phyloP scores from a whole-genome alignment of 1,139 yeast species.

The Geotrichum restrictum region DNA sequence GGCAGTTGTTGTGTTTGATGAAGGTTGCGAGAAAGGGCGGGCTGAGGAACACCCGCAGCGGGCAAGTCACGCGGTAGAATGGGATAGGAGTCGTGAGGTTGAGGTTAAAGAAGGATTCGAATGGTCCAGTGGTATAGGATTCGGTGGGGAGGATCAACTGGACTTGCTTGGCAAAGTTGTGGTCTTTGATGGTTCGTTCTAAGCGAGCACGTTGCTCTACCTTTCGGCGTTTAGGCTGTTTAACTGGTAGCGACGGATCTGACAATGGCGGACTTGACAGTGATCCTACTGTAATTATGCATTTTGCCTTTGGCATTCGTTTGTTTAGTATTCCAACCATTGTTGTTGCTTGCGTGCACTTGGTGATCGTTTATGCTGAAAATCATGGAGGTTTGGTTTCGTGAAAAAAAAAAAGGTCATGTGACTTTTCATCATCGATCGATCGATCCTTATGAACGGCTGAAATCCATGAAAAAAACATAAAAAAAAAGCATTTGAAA shows the following conservation, averaged over 20 bases:
- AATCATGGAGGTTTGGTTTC: no score
- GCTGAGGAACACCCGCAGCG: constrained; percentile 13
- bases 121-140: background rate
- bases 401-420: background rate
- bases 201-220: background rate
- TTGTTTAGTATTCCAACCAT: constrained; percentile 6
- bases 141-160: constrained; percentile 13
- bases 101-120: background rate
- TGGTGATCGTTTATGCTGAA: no score
- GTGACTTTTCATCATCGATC: constrained; percentile 5
- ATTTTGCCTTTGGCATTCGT: constrained; percentile 22
- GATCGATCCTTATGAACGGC: background rate
- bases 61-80: constrained; percentile 13
- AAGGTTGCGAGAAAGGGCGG: constrained; percentile 15
- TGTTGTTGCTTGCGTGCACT: no score
- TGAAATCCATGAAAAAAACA: no score
- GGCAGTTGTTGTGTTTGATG: constrained; percentile 19
- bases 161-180: constrained; percentile 22
- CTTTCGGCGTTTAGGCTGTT: background rate
- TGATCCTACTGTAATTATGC: no score
- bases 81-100: background rate
- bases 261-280: constrained; percentile 9
- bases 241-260: background rate
- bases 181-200: constrained; percentile 15
- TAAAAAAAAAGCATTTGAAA: no score